These are phyloP conservation scores for Phyllosticta citribraziliensis DNA, from an alignment of 2,329 filamentous ascomycete species.

Conservation along the genomic window DNA sequence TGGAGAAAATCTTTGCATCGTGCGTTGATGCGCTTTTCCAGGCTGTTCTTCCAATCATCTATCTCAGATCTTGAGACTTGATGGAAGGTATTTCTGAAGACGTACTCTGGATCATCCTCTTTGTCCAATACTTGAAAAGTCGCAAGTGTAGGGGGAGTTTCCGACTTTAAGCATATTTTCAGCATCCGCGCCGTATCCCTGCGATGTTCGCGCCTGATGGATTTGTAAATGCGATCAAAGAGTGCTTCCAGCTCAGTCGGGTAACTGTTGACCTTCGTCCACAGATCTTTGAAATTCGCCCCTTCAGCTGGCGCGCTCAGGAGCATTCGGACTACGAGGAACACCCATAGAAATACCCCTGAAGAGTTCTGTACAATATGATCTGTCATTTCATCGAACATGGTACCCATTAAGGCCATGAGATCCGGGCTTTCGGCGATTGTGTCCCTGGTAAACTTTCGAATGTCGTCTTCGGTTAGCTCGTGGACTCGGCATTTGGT, in stretches of 20 bases:
- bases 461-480: conserved; percentile 12
- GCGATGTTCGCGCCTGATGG: background rate
- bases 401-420: background rate
- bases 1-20: background rate
- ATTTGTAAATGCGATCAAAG: background rate
- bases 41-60: background rate
- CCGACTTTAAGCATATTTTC: background rate
- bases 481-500: conserved; percentile 11
- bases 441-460: conserved; percentile 4
- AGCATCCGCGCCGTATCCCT: background rate
- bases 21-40: background rate
- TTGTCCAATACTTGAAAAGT: background rate
- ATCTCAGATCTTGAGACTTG: background rate
- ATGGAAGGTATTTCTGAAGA: background rate
- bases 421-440: background rate
- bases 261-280: background rate
- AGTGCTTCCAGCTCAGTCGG: background rate
- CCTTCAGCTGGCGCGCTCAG: background rate
- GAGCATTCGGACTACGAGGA: conserved; percentile 1
- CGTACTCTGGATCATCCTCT: background rate
- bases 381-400: background rate
- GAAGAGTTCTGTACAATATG: background rate
- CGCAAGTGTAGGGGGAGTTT: too few species aligned
- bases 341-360: conserved; percentile 10
- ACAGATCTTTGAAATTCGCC: background rate